Base-by-base conservation (phyloP, 1,139 yeast genomes). In the Suhomyces anneliseae region DNA sequence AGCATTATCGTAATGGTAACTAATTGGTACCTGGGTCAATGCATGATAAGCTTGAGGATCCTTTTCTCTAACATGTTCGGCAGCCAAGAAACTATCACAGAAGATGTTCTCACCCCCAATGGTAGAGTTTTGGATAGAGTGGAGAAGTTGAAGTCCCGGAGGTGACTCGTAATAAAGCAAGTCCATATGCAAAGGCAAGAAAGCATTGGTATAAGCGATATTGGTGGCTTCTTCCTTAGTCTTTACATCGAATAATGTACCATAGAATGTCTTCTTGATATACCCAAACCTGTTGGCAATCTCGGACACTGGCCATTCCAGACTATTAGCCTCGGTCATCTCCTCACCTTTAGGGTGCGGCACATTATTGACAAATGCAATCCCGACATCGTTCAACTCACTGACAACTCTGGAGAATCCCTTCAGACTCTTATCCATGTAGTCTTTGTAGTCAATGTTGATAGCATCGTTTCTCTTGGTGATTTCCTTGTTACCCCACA, bases 181-280 rank as follows among this genome's bases (percentile, higher is more conserved):
- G 56, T 88, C 95, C 89, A 86, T 87, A 58, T 88, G 96, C 48
- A 88, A 70, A 4, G 93, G 93, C 45, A 88, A 72, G 53, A 81
- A 82, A 2, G 76, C 76, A 43, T 77, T 74, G 3, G 95, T 85
- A 58, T 86, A 82, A 1, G 95, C 95, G 42, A 87, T 84, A 54
- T 88, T 87, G 46, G 78, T 81, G n/a, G 93, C 87, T 29, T 77
- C 66, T 9, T 81, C 77, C 40, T 66, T 65, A 36, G 82, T 80
- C 47, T 74, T 76, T 6, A 87, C 93, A 59, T 87, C 88, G 69
- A 89, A 88, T 4, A 84, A 70, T 2, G 81, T 74, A 1, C 95
- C 95, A 58, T 87, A 87, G 56, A 88, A 85, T 0, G 95, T 87
- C 51, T 78, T 74, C 56, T 84, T 85, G 48, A 87, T 72, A 54